phyloP scores from a whole-genome alignment of 208 protist genomes.

The Angomonas deanei region DNA sequence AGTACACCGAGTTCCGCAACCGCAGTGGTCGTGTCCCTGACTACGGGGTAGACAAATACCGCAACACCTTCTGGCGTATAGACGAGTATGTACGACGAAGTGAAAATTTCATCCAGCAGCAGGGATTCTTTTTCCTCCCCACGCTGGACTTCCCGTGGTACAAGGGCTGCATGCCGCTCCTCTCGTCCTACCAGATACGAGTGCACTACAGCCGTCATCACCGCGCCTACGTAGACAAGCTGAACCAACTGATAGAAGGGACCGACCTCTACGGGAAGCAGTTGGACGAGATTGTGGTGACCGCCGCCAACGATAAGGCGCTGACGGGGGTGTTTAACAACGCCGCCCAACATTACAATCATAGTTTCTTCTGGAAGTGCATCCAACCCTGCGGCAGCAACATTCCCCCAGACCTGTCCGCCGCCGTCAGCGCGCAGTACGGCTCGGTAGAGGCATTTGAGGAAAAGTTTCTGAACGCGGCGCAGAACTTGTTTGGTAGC shows the following conservation, averaged over 20 bases:
- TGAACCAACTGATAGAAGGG: slow-evolving; percentile 88
- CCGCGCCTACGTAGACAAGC: slow-evolving; percentile 84
- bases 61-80: slow-evolving; percentile 83
- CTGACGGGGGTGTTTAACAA: slow-evolving; percentile 82
- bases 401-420: slow-evolving; percentile 77
- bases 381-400: slow-evolving; percentile 87
- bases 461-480: slow-evolving; percentile 66
- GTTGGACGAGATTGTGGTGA: slow-evolving; percentile 82
- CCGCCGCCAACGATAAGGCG: slow-evolving; percentile 34
- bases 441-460: slow-evolving; percentile 80
- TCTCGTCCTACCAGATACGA: slow-evolving; percentile 87
- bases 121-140: slow-evolving; percentile 89
- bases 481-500: slow-evolving; percentile 78
- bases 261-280: slow-evolving; percentile 72
- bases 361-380: slow-evolving; percentile 91
- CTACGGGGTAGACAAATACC: slow-evolving; percentile 77
- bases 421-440: slow-evolving; percentile 74
- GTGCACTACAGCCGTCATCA: slow-evolving; percentile 89
- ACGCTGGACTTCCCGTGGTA: slow-evolving; percentile 89
- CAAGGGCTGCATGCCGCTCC: slow-evolving; percentile 80
- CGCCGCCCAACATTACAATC: slow-evolving; percentile 91
- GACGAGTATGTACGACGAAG: slow-evolving; percentile 85
- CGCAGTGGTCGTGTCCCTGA: slow-evolving; percentile 76
- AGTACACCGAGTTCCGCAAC: slow-evolving; percentile 87
- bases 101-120: slow-evolving; percentile 66